These are phyloP conservation scores for slime mould (Dictyostelium discoideum) DNA, from an alignment of 78 protist genomes.

Conservation along the genomic window DNA sequence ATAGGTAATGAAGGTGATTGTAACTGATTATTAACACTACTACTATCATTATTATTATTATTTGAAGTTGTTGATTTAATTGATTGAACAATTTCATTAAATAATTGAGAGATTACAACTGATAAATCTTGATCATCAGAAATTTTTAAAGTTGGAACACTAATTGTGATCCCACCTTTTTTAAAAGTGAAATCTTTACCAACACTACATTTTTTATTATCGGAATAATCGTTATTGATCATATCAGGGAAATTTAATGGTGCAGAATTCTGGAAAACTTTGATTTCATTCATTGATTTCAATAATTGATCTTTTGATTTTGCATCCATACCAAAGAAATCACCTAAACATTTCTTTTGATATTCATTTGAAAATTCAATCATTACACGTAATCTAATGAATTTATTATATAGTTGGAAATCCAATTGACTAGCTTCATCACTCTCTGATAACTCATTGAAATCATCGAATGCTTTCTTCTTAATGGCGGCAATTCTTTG, in stretches of 20 bases:
- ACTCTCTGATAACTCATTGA: not conserved
- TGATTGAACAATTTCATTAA: not conserved
- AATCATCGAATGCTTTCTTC: not conserved
- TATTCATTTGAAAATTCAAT: not conserved
- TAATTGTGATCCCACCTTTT: not conserved
- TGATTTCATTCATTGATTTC: not conserved
- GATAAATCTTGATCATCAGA: not conserved
- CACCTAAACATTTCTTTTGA: not conserved
- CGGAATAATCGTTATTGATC: not conserved
- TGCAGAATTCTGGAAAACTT: not conserved
- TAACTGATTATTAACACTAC: not conserved
- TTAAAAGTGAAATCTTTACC: not conserved
- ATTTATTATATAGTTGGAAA: not conserved
- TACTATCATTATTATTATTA: too few species aligned
- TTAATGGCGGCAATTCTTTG: not conserved
- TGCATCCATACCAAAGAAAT: not conserved
- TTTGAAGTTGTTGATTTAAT: not conserved
- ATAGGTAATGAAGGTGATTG: not conserved
- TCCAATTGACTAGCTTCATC: not conserved
- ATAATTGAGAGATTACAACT: not conserved
- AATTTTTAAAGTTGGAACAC: not conserved
- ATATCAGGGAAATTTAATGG: not conserved
- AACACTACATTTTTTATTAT: not conserved
- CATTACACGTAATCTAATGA: not conserved
- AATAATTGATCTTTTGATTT: not conserved